phyloP scores from a whole-genome alignment of 2,329 filamentous ascomycete species.

The Colletotrichum costaricense region DNA sequence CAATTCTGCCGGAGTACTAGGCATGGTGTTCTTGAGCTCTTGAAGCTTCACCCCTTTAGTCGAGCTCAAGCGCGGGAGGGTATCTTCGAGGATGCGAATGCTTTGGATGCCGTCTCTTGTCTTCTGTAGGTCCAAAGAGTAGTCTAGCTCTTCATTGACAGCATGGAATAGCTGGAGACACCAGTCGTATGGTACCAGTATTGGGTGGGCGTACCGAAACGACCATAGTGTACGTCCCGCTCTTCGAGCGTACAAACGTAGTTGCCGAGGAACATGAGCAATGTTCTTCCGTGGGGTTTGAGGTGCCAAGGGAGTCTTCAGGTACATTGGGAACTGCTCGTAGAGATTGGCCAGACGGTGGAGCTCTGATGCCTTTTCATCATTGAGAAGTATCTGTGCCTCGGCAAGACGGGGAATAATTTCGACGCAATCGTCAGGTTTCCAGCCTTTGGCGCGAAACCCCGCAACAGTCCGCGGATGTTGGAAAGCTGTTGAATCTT shows the following conservation, averaged over 20 bases:
- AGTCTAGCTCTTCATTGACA: background rate
- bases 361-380: background rate
- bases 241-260: background rate
- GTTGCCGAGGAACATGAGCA: background rate
- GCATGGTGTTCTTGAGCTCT: background rate
- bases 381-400: background rate
- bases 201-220: background rate
- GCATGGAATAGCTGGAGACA: background rate
- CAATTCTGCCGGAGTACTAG: background rate
- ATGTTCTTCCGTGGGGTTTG: background rate
- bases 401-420: background rate
- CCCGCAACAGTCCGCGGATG: background rate
- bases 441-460: background rate
- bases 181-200: background rate
- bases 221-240: background rate
- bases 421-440: background rate
- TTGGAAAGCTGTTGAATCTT: too few species aligned
- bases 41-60: background rate
- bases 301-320: background rate
- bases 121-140: background rate
- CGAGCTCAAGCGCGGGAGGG: background rate
- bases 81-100: background rate
- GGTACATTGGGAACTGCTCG: background rate
- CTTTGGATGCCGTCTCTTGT: background rate
- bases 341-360: background rate